These are phyloP conservation scores for Botryotinia narcissicola DNA, from an alignment of 2,329 filamentous ascomycete genomes.

Conservation along the genomic window DNA sequence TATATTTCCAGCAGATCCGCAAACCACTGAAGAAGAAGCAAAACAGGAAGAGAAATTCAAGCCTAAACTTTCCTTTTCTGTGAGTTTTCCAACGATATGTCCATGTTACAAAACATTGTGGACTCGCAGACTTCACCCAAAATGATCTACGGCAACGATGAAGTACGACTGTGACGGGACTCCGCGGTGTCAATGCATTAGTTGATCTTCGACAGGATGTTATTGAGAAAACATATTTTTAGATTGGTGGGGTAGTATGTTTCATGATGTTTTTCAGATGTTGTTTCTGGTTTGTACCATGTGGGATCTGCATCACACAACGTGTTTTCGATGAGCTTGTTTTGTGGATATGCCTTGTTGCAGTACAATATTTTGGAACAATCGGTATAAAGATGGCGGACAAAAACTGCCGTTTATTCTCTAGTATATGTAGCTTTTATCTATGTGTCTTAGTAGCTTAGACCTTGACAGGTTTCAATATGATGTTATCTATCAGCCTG, in stretches of 20 bases:
- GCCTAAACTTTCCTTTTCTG: neutral
- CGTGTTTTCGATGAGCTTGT: neutral
- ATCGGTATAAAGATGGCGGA: neutral
- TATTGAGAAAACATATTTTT: neutral
- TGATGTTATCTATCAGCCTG: slow-evolving; percentile 90
- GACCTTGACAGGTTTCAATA: slow-evolving; percentile 51
- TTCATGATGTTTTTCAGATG: neutral
- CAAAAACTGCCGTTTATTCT: neutral
- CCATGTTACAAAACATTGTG: neutral
- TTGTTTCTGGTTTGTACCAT: neutral
- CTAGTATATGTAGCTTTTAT: neutral
- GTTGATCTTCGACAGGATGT: neutral
- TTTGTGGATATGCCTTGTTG: neutral
- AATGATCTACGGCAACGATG: neutral
- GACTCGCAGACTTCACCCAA: neutral
- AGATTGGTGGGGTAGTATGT: neutral
- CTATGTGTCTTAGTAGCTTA: slow-evolving; percentile 18
- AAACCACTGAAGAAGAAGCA: neutral
- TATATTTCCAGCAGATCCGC: neutral
- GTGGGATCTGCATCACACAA: neutral
- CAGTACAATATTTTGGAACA: neutral
- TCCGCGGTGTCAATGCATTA: neutral
- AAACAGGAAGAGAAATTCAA: neutral
- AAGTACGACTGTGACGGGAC: neutral
- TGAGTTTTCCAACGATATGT: neutral